Conservation (phyloP, 306 rosid species). For the Myrica gale region DNA sequence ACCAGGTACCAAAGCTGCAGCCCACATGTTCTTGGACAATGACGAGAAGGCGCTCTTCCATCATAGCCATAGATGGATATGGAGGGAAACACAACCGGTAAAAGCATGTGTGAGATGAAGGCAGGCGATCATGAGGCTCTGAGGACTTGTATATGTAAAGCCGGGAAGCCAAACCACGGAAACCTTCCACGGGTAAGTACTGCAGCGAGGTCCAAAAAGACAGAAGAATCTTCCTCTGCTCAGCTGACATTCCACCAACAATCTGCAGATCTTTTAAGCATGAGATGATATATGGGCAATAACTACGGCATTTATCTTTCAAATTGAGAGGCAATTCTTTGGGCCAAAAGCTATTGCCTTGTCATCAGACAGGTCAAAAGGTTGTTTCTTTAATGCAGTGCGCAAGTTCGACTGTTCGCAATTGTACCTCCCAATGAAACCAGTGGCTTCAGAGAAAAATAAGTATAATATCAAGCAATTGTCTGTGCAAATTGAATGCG, state of each 20-base stretch:
- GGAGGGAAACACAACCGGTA: constrained; percentile 69
- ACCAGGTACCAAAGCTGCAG: constrained; percentile 77
- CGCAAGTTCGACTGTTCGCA: background rate
- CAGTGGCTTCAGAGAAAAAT: background rate
- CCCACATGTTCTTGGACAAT: constrained; percentile 87
- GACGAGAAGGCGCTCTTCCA: constrained; percentile 60
- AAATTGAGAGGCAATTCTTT: too few relatives aligned
- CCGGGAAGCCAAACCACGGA: constrained; percentile 65
- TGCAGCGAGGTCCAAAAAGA: constrained; percentile 90
- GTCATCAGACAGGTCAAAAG: background rate
- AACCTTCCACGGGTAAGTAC: constrained; percentile 91
- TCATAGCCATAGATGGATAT: constrained; percentile 52
- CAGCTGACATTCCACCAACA: constrained; percentile 65
- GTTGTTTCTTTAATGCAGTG: background rate
- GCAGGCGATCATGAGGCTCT: constrained; percentile 54
- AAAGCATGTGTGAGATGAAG: constrained; percentile 87
- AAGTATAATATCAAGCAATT: background rate
- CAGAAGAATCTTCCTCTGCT: constrained; percentile 73
- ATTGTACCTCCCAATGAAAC: background rate
- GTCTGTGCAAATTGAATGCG: background rate
- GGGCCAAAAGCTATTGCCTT: background rate
- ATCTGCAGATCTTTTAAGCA: constrained; percentile 42
- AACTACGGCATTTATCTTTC: background rate
- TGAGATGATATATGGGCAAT: constrained; percentile 1
- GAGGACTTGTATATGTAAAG: constrained; percentile 56